phyloP scores from a whole-genome alignment of 1,284 basidiomycete genomes.

The Irpex sp. region DNA sequence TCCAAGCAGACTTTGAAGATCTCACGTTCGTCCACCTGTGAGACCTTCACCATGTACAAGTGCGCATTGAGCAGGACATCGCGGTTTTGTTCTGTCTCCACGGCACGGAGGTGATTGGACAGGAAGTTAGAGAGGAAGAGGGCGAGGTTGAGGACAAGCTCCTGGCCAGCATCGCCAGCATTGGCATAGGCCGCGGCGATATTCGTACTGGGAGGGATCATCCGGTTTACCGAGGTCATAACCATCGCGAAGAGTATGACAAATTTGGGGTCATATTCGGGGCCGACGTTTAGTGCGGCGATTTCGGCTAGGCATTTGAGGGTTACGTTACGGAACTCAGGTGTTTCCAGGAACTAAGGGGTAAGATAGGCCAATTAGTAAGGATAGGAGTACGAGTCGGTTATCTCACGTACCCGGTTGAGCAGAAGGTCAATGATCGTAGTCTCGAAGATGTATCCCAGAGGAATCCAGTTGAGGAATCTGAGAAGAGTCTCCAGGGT shows the following conservation, averaged over 20 bases:
- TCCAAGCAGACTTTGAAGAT: constrained; percentile 99
- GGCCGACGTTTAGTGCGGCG: constrained; percentile 90
- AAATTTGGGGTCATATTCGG: constrained; percentile 98
- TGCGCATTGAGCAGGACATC: constrained; percentile 96
- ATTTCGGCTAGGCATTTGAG: constrained; percentile 99
- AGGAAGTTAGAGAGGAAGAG: constrained; percentile 98
- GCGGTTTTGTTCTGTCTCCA: constrained; percentile 90
- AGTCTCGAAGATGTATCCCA: constrained; percentile 99
- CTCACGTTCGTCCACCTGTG: constrained; percentile 97
- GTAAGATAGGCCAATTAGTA: constrained; percentile 10
- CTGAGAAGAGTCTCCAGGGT: constrained; percentile 95
- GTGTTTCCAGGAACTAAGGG: constrained; percentile 88
- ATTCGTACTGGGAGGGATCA: constrained; percentile 97
- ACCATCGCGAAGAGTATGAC: constrained; percentile 97
- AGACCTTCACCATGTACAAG: constrained; percentile 98
- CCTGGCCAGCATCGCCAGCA: constrained; percentile 91
- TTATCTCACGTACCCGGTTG: constrained; percentile 62
- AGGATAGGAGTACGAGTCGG: constrained; percentile 3
- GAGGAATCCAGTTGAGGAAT: constrained; percentile 99
- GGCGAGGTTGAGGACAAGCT: constrained; percentile 95
- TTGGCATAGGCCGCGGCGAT: constrained; percentile 92
- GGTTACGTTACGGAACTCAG: constrained; percentile 97
- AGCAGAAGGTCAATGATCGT: constrained; percentile 95
- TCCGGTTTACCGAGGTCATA: constrained; percentile 95
- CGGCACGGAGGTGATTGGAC: constrained; percentile 85